A percentile compares a stretch with the other conserved stretches of the same genome.
Evolutionary conservation across 768 basidiomycete species (phyloP).

Genomic region (Panus rudis): DNA sequence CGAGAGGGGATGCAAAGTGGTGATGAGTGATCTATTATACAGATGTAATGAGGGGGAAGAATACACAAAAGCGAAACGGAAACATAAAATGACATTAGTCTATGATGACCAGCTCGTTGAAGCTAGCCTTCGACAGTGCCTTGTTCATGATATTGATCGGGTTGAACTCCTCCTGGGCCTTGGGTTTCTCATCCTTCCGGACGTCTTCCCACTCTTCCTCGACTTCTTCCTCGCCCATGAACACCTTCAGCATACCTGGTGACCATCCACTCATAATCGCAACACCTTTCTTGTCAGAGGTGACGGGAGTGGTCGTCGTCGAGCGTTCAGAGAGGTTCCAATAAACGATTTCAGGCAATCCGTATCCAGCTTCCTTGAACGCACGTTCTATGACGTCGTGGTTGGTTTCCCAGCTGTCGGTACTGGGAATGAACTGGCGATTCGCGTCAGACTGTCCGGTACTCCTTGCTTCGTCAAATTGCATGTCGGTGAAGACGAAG

Average conservation of each 20-base stretch:
- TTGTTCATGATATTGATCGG: conserved; percentile 28
- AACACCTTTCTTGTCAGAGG: conserved; percentile 49
- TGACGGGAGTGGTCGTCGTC: conserved; percentile 37
- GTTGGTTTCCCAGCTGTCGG: conserved; percentile 49
- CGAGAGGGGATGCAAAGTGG: too few species aligned
- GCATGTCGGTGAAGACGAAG: conserved; percentile 77
- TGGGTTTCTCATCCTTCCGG: conserved; percentile 19
- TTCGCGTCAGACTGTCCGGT: too few species aligned
- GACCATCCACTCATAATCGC: conserved; percentile 68
- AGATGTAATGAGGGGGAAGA: too few species aligned
- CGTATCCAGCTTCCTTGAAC: conserved; percentile 58
- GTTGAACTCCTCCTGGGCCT: conserved; percentile 31
- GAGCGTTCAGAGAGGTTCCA: conserved; percentile 46
- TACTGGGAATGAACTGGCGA: background rate
- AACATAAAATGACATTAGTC: conserved; percentile 34
- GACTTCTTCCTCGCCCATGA: conserved; percentile 48
- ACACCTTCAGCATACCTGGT: conserved; percentile 62
- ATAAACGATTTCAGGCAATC: conserved; percentile 66
- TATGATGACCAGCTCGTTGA: conserved; percentile 48
- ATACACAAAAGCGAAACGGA: too few species aligned
- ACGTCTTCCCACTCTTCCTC: conserved; percentile 21
- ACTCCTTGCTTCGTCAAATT: conserved; percentile 57
- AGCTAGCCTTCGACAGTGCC: conserved; percentile 41
- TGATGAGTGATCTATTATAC: too few species aligned
- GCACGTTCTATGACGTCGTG: conserved; percentile 48